Base-by-base conservation (phyloP, 2,329 filamentous ascomycete species). In the Ascochyta lentis region DNA sequence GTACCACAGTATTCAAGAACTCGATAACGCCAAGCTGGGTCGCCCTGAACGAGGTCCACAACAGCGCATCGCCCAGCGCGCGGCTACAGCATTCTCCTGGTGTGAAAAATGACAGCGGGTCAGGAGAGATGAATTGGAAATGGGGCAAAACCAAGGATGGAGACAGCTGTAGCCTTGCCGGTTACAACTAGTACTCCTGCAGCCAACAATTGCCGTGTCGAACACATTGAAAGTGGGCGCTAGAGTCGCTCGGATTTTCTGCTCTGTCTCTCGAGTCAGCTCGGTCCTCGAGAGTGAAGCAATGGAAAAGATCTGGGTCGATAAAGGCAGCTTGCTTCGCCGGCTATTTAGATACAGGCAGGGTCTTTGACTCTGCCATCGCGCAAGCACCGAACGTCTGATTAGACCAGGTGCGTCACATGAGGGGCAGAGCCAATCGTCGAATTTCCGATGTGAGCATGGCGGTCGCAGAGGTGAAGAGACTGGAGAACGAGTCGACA, bases 261-360 rank as follows among this genome's bases (percentile, higher is more conserved):
- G 37, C 23, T n/a, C 42, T 56, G 42, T 47, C n/a, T 12, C 34
- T 40, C 35, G 47, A 22, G 29, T 48, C 33, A 47, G 42, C n/a
- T 6, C 16, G 33, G 15, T 16, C 10, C 12, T 31, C 12, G 6
- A 31, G 13, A 12, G 13, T 13, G 12, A 15, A 13, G 29, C 4
- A 15, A 13, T 13, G 12, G 29, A 15, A 15, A 12, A 5, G 12
- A 13, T 3, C 12, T 31, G 29, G 12, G 29, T 15, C 29, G 29
- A 31, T 15, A 4, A 15, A 31, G 29, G 12, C 29, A 31, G 12
- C 12, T 5, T 31, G 29, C 10, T 31, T 3, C 10, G 5, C 10
- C 29, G 10, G 29, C 29, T 31, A 13, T 4, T 6, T 31, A 12
- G 29, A 31, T 6, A 31, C 10, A 31, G 29, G 3, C 6, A 31